Evolutionary conservation across 148 eudicot genomes (phyloP).

Genomic region (Spergularia marina): DNA sequence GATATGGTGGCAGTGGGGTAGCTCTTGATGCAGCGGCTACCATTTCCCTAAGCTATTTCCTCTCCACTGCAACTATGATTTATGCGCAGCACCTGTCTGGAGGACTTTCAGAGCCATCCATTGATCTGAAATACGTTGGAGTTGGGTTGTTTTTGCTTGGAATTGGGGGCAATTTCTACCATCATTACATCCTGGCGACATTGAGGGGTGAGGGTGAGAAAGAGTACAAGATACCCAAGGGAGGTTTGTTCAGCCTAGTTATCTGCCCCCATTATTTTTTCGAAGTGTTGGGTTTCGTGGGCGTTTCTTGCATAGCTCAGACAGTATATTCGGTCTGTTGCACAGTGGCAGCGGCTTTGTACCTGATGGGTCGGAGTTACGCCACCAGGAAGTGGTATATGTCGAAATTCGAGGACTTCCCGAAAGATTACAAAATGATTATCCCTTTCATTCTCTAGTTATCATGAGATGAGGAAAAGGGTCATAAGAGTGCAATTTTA

Average conservation of each 20-base stretch:
- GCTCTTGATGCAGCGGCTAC: conserved; percentile 24
- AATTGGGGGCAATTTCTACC: conserved; percentile 48
- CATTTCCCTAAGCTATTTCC: conserved; percentile 29
- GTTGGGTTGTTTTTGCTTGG: conserved; percentile 35
- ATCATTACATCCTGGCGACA: conserved; percentile 39
- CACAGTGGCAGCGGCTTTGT: conserved; percentile 33
- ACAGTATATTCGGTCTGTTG: conserved; percentile 40
- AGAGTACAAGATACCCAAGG: conserved; percentile 58
- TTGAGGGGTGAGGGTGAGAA: conserved; percentile 40
- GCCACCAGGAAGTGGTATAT: conserved; percentile 64
- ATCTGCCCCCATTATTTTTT: conserved; percentile 66
- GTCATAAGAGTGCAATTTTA: no score
- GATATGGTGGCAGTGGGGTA: conserved; percentile 39
- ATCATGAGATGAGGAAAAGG: background rate
- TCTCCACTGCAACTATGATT: conserved; percentile 35
- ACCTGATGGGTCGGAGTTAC: conserved; percentile 59
- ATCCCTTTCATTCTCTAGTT: conserved; percentile 54
- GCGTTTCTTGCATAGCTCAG: conserved; percentile 52
- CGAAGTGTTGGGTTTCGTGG: conserved; percentile 48
- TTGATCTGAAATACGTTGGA: conserved; percentile 39
- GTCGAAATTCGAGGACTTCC: conserved; percentile 66
- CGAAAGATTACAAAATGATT: conserved; percentile 46
- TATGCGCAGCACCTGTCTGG: conserved; percentile 34
- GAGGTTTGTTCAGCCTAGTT: conserved; percentile 51
- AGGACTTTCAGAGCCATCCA: conserved; percentile 34